These are phyloP conservation scores for Ogataea chonburiensis DNA, from an alignment of 805 yeast genomes.

Conservation along the genomic window DNA sequence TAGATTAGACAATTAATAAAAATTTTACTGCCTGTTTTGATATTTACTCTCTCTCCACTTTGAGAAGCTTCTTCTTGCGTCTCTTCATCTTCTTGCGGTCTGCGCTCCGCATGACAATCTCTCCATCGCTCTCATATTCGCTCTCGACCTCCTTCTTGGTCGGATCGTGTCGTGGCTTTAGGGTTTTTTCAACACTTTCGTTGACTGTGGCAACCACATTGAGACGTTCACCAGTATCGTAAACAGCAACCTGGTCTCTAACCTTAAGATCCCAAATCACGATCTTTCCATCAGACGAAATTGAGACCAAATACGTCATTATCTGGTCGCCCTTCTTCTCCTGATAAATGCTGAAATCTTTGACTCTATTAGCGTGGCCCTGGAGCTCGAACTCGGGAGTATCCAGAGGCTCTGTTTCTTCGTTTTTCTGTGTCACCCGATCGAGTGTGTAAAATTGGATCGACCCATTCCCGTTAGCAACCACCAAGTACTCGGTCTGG, in stretches of 20 bases:
- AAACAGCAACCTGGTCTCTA: slow-evolving; percentile 84
- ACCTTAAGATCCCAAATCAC: slow-evolving; percentile 80
- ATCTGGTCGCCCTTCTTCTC: slow-evolving; percentile 35
- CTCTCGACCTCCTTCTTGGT: slow-evolving; percentile 45
- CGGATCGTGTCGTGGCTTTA: slow-evolving; percentile 51
- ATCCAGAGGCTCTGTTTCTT: slow-evolving; percentile 23
- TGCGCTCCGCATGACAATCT: slow-evolving; percentile 58
- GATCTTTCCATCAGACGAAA: slow-evolving; percentile 90
- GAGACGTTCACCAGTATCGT: slow-evolving; percentile 85
- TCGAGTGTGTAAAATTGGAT: slow-evolving; percentile 52
- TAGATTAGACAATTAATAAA: background rate
- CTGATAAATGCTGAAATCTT: slow-evolving; percentile 61
- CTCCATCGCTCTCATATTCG: slow-evolving; percentile 76
- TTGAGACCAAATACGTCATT: slow-evolving; percentile 58
- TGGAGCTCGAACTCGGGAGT: slow-evolving; percentile 57
- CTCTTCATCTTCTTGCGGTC: slow-evolving; percentile 45
- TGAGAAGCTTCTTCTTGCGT: slow-evolving; percentile 42
- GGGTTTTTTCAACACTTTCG: slow-evolving; percentile 73
- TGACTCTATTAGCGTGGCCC: slow-evolving; percentile 86
- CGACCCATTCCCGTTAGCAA: slow-evolving; percentile 71
- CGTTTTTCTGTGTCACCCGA: slow-evolving; percentile 15
- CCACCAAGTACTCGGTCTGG: slow-evolving; percentile 54
- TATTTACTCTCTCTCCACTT: slow-evolving; percentile 50
- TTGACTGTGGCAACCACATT: slow-evolving; percentile 79
- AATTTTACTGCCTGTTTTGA: background rate